These are phyloP conservation scores for Lupinus albus DNA, from an alignment of 306 rosid species.

Conservation along the genomic window DNA sequence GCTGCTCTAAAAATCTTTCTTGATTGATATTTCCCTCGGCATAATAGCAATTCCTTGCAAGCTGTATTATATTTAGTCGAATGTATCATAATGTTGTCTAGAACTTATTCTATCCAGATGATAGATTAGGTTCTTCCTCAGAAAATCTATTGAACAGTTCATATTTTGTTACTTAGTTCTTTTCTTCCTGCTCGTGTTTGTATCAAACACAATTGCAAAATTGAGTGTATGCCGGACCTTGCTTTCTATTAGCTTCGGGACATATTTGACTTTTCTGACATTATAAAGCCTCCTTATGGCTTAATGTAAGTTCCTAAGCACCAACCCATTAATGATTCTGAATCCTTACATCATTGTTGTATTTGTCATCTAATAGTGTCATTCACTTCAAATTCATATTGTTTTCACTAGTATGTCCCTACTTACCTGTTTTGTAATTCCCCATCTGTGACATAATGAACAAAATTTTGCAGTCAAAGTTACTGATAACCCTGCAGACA, in stretches of 20 bases:
- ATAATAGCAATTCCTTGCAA: background rate
- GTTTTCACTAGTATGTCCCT: background rate
- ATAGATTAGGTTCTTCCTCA: constrained; percentile 12
- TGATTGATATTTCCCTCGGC: background rate
- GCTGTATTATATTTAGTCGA: background rate
- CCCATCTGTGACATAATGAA: constrained; percentile 29
- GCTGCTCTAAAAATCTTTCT: background rate
- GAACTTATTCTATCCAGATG: background rate
- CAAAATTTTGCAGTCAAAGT: constrained; percentile 46
- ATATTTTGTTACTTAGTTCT: constrained; percentile 23
- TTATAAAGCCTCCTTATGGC: constrained; percentile 11
- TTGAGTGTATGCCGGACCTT: background rate
- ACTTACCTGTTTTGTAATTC: constrained; percentile 11
- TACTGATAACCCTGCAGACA: constrained; percentile 56
- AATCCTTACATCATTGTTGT: background rate
- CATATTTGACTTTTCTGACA: constrained; percentile 21
- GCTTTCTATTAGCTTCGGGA: constrained; percentile 28
- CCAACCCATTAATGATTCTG: constrained; percentile 17
- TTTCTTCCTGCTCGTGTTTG: constrained; percentile 18
- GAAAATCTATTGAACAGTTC: constrained; percentile 4
- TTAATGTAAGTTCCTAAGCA: constrained; percentile 21
- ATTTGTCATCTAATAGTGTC: constrained; percentile 12
- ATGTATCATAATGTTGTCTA: background rate
- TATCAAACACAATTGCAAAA: background rate
- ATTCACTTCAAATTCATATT: background rate